These are phyloP conservation scores for Diaporthe velutina DNA, from an alignment of 2,329 filamentous ascomycete species.

Conservation along the genomic window DNA sequence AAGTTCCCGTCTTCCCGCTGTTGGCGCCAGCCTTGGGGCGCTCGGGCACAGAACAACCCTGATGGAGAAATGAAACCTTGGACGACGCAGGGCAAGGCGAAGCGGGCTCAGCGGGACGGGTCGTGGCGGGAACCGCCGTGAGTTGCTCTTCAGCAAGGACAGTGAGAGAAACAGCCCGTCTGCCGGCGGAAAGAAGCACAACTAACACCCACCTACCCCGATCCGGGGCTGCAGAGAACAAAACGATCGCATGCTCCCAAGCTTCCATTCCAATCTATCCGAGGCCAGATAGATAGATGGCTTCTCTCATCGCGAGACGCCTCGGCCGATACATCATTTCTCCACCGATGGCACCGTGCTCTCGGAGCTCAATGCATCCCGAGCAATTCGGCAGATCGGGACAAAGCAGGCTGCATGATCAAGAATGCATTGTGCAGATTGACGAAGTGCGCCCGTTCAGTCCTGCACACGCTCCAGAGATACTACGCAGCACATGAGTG, in stretches of 20 bases:
- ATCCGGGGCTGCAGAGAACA: constrained; percentile 9
- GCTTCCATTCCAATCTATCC: constrained; percentile 29
- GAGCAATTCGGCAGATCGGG: constrained; percentile 9
- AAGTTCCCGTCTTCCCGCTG: constrained; percentile 27
- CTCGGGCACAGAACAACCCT: constrained; percentile 20
- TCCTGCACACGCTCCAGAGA: background rate
- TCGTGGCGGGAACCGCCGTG: constrained; percentile 32
- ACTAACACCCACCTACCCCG: background rate
- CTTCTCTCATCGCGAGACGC: constrained; percentile 3
- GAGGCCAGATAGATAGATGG: constrained; percentile 16
- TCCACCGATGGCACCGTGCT: constrained; percentile 12
- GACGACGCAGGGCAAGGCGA: constrained; percentile 21
- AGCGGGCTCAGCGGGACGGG: constrained; percentile 32
- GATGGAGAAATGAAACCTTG: constrained; percentile 29
- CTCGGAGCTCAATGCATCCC: background rate
- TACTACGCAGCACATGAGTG: background rate
- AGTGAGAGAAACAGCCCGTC: constrained; percentile 5
- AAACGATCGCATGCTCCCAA: constrained; percentile 16
- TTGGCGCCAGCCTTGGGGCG: constrained; percentile 28
- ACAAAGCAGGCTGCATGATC: background rate
- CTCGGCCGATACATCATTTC: constrained; percentile 25
- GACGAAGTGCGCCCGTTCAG: background rate
- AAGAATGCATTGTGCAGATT: constrained; percentile 11
- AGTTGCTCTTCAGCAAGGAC: constrained; percentile 25
- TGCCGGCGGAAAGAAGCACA: constrained; percentile 23